A percentile compares a stretch with the other conserved stretches of the same genome.
phyloP scores from a whole-genome alignment of 225 moss, liverwort and hornwort genomes.

The Asterella californica region DNA sequence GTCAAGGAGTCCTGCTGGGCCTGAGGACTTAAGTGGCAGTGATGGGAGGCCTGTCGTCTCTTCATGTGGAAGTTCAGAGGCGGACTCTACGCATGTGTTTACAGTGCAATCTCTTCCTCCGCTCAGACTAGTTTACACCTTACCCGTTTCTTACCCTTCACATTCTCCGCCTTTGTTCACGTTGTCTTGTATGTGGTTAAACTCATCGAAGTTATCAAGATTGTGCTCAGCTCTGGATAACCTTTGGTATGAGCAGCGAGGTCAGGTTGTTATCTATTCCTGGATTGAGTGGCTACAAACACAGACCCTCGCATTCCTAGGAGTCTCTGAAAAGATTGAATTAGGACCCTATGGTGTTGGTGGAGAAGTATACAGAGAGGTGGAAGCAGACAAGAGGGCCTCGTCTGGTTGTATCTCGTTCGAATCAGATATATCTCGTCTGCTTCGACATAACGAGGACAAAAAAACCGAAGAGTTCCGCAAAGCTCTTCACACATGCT shows the following conservation, averaged over 20 bases:
- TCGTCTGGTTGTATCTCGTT: slow-evolving; percentile 57
- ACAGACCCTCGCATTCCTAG: slow-evolving; percentile 49
- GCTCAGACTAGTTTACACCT: slow-evolving; percentile 55
- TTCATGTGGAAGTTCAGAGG: slow-evolving; percentile 12
- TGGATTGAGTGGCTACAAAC: slow-evolving; percentile 61
- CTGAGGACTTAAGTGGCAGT: not conserved
- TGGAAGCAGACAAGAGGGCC: slow-evolving; percentile 46
- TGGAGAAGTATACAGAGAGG: slow-evolving; percentile 18
- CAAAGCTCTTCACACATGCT: slow-evolving; percentile 55
- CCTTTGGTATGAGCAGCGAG: slow-evolving; percentile 40
- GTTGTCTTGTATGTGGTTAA: slow-evolving; percentile 59
- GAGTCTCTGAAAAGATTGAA: slow-evolving; percentile 42
- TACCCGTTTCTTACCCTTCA: slow-evolving; percentile 62
- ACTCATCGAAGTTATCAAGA: slow-evolving; percentile 41
- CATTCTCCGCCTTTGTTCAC: slow-evolving; percentile 61
- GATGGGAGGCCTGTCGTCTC: slow-evolving; percentile 19
- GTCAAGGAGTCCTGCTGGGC: not conserved
- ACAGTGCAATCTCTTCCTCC: slow-evolving; percentile 58
- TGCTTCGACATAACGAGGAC: slow-evolving; percentile 58
- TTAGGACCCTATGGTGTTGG: slow-evolving; percentile 41
- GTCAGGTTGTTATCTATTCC: slow-evolving; percentile 55
- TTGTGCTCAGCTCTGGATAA: slow-evolving; percentile 52
- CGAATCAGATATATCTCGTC: slow-evolving; percentile 54
- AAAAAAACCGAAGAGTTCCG: slow-evolving; percentile 47
- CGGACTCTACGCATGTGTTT: slow-evolving; percentile 32